Evolutionary conservation across 257 asterid genomes (phyloP).

Genomic region (Solanum sparsipilum): DNA sequence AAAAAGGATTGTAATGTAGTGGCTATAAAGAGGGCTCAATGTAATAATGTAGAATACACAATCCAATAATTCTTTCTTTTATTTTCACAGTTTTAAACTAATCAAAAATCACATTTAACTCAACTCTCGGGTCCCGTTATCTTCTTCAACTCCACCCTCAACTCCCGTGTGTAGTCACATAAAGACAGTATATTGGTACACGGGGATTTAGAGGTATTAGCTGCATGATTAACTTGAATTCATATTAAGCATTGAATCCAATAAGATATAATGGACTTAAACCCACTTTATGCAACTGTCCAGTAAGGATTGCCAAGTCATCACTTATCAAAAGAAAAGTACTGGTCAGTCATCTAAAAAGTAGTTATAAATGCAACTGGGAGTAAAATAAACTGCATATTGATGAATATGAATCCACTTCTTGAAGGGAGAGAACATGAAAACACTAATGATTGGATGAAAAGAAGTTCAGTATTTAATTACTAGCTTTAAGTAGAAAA

Average conservation of each 20-base stretch:
- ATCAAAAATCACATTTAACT: neutral
- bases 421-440: neutral
- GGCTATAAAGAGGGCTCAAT: neutral
- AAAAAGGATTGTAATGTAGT: neutral
- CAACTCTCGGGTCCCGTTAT: neutral
- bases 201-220: neutral
- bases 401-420: neutral
- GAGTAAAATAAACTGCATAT: neutral
- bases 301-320: neutral
- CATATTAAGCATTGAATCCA: neutral
- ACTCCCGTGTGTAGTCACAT: neutral
- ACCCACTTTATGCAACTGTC: neutral
- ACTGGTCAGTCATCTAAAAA: neutral
- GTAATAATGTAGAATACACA: neutral
- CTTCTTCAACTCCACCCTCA: neutral
- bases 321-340: neutral
- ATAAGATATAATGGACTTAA: neutral
- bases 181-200: neutral
- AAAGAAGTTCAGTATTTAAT: neutral
- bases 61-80: neutral
- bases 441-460: neutral
- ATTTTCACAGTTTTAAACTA: neutral
- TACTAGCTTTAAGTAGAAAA: neutral
- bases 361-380: neutral
- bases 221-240: neutral